Percentiles rank a stretch among this genome's conserved stretches.
Conservation (phyloP, 495 filamentous ascomycete genomes). For the Neurospora sp. region DNA sequence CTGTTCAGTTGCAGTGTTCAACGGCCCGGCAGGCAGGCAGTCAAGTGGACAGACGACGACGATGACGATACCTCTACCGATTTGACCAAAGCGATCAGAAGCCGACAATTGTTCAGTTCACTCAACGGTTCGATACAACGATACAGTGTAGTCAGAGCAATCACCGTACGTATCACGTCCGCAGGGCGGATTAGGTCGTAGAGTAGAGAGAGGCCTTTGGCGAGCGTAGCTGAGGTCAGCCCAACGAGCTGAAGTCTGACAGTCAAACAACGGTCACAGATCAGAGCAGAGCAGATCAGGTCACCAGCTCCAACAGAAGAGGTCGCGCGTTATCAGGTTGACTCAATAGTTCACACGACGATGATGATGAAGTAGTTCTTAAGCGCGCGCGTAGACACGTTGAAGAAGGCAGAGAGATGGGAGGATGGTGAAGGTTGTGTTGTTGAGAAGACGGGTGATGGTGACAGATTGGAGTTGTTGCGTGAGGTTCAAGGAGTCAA, state of each 20-base stretch:
- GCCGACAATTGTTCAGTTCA: not conserved
- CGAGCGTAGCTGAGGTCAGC: not conserved
- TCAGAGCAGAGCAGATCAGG: not conserved
- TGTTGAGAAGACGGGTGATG: not conserved
- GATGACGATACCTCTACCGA: not conserved
- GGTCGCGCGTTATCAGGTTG: not conserved
- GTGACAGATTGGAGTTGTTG: not conserved
- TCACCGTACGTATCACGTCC: not conserved
- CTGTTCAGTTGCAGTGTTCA: not conserved
- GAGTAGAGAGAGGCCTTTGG: not conserved
- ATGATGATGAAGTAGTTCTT: no score
- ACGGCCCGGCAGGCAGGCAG: not conserved
- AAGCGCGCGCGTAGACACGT: not conserved
- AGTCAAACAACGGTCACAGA: not conserved
- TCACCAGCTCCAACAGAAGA: not conserved
- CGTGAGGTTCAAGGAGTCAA: not conserved
- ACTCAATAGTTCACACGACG: not conserved
- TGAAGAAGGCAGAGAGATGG: not conserved
- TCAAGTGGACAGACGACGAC: no score
- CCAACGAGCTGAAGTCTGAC: not conserved
- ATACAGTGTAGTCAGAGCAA: not conserved
- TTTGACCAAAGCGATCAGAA: not conserved
- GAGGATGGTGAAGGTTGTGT: not conserved
- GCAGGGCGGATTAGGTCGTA: not conserved
- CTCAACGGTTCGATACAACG: not conserved